Evolutionary conservation across 23 red algal species (phyloP), one percentile per base, ranked within the genome.

Genomic region (Chondrus crispus): DNA sequence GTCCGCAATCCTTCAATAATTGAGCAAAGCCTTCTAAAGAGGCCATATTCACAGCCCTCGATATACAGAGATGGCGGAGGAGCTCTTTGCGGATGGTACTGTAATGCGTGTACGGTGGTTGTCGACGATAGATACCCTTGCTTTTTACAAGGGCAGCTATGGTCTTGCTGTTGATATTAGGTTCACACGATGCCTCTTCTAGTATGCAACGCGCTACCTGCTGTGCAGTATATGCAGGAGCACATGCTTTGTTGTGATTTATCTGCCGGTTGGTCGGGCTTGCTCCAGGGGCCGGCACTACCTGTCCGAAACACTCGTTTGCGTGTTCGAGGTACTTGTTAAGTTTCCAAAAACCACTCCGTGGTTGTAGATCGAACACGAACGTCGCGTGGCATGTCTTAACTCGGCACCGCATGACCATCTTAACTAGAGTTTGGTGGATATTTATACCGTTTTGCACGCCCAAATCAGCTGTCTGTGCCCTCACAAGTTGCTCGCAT

Each of bases 311-410:
- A 10, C 37, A 77, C 71, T 42, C 38, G 12, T 77, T 77, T 8
- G 0, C 9, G 43, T 77, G 42, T 28, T 51, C 43, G 46, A 37
- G 26, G 57, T 33, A 60, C 78, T 62, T 82, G 22, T 82, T 82
- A 20, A 53, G 78, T 37, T 82, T 82, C 78, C 46, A 82, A 41
- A 82, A 28, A 37, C 78, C 78, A 37, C 32, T 60, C 47, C 78
- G 24, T 6, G 78, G 78, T 82, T 82, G 78, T 47, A 20, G 57
- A 1, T 82, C 78, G 19, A 60, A 82, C 24, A 37, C 78, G n/a
- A 82, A 19, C 46, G 29, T 53, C 32, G 46, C 46, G 51, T 7
- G 40, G 12, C 78, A 82, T 47, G 24, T 18, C 78, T 53, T 53
- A 20, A 28, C 78, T 51, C 78, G 78, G 43, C 78, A 82, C 40